These are phyloP conservation scores for Hamigera avellanea DNA, from an alignment of 495 filamentous ascomycete species.

Conservation along the genomic window DNA sequence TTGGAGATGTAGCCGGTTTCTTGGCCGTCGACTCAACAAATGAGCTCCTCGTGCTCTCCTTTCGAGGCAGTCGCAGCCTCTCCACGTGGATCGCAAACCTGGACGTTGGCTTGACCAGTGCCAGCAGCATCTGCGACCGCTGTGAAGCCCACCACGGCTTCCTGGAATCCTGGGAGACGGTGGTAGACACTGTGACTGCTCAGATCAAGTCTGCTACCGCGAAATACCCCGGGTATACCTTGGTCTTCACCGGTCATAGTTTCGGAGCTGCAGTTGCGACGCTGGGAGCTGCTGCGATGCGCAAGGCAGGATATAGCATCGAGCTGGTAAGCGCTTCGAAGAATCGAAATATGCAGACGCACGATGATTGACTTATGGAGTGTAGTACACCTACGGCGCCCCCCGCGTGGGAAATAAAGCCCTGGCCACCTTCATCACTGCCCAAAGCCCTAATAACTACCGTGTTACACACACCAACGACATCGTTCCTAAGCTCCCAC, in stretches of 20 bases:
- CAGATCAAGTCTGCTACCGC: conserved; percentile 18
- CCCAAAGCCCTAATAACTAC: conserved; percentile 39
- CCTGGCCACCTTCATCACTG: conserved; percentile 43
- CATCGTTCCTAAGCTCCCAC: conserved; percentile 53
- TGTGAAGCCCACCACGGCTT: conserved; percentile 47
- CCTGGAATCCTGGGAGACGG: conserved; percentile 40
- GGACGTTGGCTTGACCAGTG: conserved; percentile 25
- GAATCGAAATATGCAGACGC: too few relatives aligned
- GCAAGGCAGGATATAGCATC: conserved; percentile 31
- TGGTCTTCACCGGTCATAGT: conserved; percentile 56
- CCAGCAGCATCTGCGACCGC: conserved; percentile 19
- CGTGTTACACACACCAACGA: conserved; percentile 60
- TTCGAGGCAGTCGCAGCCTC: conserved; percentile 53
- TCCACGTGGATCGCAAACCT: conserved; percentile 58
- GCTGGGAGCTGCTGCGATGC: conserved; percentile 46
- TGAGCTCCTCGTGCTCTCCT: conserved; percentile 51
- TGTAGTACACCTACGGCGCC: conserved; percentile 53
- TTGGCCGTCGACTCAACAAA: conserved; percentile 55
- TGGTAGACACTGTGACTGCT: conserved; percentile 27
- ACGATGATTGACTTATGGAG: too few relatives aligned
- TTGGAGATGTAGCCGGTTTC: conserved; percentile 56
- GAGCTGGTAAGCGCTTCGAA: conserved; percentile 17
- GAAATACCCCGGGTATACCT: conserved; percentile 35
- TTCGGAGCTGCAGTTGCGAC: conserved; percentile 56
- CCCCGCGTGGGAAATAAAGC: conserved; percentile 53